Evolutionary conservation across 2,329 filamentous ascomycete species (phyloP), one percentile per base, ranked within the genome.

Genomic region (Aschersonia sp.): DNA sequence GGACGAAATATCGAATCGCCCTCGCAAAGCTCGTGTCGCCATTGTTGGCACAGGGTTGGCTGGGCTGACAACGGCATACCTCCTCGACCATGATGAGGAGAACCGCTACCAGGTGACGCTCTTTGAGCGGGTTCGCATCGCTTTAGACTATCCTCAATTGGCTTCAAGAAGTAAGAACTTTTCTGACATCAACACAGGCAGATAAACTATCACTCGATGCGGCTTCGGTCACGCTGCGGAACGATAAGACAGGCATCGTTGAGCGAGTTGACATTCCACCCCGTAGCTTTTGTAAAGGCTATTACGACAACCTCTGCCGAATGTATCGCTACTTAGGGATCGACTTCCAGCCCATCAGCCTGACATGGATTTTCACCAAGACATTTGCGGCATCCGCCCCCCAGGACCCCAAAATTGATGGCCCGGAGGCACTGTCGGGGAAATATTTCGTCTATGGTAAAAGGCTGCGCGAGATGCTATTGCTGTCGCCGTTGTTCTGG

Each of bases 261-360:
- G 66, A 68, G 50, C 59, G 63, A 8, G 55, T 68, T 35, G 65
- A 68, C 46, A 47, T 68, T 5, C 66, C 66, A 5, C 65, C 65
- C 59, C 64, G 66, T 30, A 62, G 62, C 4, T 58, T 56, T 47
- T 60, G 62, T 1, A 59, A 56, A 6, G 64, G 66, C 22, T 81
- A 74, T 58, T 79, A 81, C 54, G 56, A 60, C 44, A 75, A 78
- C 50, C 59, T 81, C 45, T 68, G 66, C 51, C 63, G 65, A 30
- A 73, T 81, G 70, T 80, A 80, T 57, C 63, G 72, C 30, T 64
- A 76, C 52, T 59, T 81, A 4, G 67, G 63, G 2, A 63, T 81
- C 10, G 59, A 61, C 5, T 73, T 76, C 49, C 66, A 69, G 41
- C 61, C 66, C 10, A 66, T 74, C 47, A 66, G 63, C 12, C 79